Conservation (phyloP, 2,329 filamentous ascomycete species). For the Dendrostoma leiphaemia region DNA sequence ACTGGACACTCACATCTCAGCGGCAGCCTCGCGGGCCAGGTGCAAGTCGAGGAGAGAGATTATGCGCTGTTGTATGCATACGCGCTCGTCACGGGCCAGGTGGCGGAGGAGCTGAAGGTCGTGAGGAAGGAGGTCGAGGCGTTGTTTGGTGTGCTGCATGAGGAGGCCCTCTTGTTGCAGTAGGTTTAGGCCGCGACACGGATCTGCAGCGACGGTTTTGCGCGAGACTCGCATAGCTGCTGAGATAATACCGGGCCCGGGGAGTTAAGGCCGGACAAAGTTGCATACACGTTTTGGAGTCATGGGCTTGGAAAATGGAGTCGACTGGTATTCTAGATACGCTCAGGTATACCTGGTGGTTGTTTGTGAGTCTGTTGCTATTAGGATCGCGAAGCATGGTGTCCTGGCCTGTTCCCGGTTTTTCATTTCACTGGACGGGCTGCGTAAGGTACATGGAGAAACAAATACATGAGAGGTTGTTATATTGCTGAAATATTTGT, state of each 20-base stretch:
- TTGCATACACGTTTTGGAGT: neutral
- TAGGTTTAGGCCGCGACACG: conserved; percentile 26
- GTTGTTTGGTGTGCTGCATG: conserved; percentile 61
- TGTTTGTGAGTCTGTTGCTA: neutral
- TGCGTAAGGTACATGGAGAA: no score
- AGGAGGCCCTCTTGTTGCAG: conserved; percentile 57
- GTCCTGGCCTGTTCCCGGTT: neutral
- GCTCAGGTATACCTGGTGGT: neutral
- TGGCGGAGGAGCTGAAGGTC: conserved; percentile 61
- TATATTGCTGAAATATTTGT: no score
- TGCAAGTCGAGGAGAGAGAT: conserved; percentile 67
- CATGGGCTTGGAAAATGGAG: neutral
- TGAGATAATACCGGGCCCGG: conserved; percentile 1
- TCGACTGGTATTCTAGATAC: neutral
- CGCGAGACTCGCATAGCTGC: neutral
- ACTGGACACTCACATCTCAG: conserved; percentile 21
- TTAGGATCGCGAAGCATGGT: neutral
- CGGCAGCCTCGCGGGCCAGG: conserved; percentile 28
- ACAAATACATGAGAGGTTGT: no score
- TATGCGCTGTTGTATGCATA: conserved; percentile 94
- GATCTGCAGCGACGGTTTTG: no score
- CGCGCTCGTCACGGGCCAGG: conserved; percentile 66
- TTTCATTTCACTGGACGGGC: neutral
- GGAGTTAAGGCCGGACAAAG: no score
- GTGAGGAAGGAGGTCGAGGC: conserved; percentile 61